These are phyloP conservation scores for Cyclotella choctawhatcheeana DNA, from an alignment of 108 stramenopile genomes.

Conservation along the genomic window DNA sequence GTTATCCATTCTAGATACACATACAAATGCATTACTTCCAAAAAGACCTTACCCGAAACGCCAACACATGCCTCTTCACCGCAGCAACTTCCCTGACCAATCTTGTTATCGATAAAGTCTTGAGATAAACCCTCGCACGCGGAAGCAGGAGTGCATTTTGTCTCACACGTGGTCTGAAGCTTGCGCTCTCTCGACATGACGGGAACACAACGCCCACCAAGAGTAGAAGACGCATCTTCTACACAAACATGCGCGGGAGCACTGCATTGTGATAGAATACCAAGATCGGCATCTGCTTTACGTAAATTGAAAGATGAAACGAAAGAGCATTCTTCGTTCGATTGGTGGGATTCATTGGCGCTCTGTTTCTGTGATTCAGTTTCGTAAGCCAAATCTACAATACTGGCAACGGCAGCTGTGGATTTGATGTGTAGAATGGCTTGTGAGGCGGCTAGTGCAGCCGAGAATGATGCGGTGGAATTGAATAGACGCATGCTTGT, in stretches of 20 bases:
- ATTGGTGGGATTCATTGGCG: not conserved
- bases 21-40: not conserved
- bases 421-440: not conserved
- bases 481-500: not conserved
- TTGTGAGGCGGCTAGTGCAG: not conserved
- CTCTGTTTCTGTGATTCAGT: not conserved
- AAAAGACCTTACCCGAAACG: not conserved
- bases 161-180: not conserved
- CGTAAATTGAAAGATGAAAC: not conserved
- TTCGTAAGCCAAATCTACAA: not conserved
- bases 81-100: constrained; percentile 16
- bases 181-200: not conserved
- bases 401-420: not conserved
- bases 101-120: constrained; percentile 4
- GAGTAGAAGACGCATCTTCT: constrained; percentile 5
- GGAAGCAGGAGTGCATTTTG: not conserved
- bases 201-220: constrained; percentile 3
- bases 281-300: not conserved
- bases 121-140: not conserved
- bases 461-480: not conserved
- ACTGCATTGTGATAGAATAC: constrained; percentile 2
- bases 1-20: too few relatives aligned
- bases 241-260: not conserved
- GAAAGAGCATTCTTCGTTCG: constrained; percentile 7
- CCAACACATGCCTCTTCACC: constrained; percentile 5